A percentile compares a stretch with the other conserved stretches of the same genome.
Conservation (phyloP, 2,329 filamentous ascomycete genomes). For the Alternaria sp. region DNA sequence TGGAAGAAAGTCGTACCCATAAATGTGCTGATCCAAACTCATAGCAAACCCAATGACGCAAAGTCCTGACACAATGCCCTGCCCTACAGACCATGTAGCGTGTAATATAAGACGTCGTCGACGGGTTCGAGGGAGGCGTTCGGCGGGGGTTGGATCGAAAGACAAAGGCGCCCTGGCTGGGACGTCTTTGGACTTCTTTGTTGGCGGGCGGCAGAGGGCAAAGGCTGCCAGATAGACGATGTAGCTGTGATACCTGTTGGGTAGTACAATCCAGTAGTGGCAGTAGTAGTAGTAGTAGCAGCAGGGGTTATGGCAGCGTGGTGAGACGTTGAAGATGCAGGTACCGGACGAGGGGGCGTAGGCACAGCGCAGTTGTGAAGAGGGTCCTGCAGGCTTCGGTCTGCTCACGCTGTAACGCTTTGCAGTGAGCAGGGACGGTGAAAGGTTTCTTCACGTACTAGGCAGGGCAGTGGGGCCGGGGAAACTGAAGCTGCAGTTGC, state of each 20-base stretch:
- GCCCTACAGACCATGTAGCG: conserved; percentile 45
- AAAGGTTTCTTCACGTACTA: conserved; percentile 40
- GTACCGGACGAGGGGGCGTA: conserved; percentile 37
- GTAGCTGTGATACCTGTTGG: conserved; percentile 41
- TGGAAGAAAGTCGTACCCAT: conserved; percentile 50
- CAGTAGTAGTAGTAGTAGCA: conserved; percentile 31
- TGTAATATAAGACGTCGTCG: conserved; percentile 29
- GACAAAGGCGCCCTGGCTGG: conserved; percentile 32
- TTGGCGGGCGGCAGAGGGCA: conserved; percentile 27
- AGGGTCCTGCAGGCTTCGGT: conserved; percentile 29
- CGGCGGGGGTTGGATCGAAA: conserved; percentile 18
- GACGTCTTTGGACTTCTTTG: conserved; percentile 31
- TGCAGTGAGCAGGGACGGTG: conserved; percentile 33
- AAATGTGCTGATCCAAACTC: conserved; percentile 53
- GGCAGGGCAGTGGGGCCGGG: conserved; percentile 42
- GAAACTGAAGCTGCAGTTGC: conserved; percentile 37
- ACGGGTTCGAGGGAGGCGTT: conserved; percentile 26
- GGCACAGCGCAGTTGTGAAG: conserved; percentile 32
- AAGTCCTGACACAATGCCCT: conserved; percentile 20
- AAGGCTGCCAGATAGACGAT: conserved; percentile 31
- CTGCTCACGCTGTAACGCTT: conserved; percentile 28
- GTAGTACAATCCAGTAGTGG: conserved; percentile 35
- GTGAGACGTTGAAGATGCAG: conserved; percentile 46
- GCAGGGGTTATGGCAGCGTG: conserved; percentile 36
- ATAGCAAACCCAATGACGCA: conserved; percentile 49